Conservation (phyloP, 1,139 yeast genomes). For the Yamadazyma blattariae region DNA sequence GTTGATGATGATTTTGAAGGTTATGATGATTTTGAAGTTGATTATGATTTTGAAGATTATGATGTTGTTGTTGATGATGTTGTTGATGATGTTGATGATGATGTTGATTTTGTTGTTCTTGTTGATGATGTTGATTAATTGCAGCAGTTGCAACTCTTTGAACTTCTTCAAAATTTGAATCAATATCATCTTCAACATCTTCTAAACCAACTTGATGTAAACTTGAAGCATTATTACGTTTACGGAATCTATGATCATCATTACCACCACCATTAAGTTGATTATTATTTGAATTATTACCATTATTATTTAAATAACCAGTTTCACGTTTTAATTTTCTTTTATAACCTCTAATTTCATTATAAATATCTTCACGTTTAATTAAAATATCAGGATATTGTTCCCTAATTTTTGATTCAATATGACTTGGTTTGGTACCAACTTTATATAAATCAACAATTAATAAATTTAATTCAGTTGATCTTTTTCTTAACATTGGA, state of each 20-base stretch:
- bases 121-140: conserved; percentile 30
- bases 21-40: conserved; percentile 20
- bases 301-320: conserved; percentile 19
- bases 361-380: conserved; percentile 57
- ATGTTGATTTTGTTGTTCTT: conserved; percentile 9
- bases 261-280: conserved; percentile 2
- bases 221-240: conserved; percentile 26
- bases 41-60: not conserved
- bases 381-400: conserved; percentile 55
- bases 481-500: conserved; percentile 56
- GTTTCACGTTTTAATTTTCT: conserved; percentile 48
- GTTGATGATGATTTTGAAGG: conserved; percentile 11
- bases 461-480: conserved; percentile 50
- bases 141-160: conserved; percentile 29
- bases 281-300: too few species aligned
- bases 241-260: conserved; percentile 13
- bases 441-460: conserved; percentile 52
- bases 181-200: conserved; percentile 30
- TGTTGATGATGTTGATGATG: conserved; percentile 10
- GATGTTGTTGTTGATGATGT: not conserved
- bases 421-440: conserved; percentile 59
- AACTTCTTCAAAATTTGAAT: conserved; percentile 14
- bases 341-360: conserved; percentile 58
- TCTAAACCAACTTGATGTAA: conserved; percentile 31
- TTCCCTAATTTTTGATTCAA: conserved; percentile 51